phyloP scores from a whole-genome alignment of 208 protist genomes.

The Trypanosoma melophagium region DNA sequence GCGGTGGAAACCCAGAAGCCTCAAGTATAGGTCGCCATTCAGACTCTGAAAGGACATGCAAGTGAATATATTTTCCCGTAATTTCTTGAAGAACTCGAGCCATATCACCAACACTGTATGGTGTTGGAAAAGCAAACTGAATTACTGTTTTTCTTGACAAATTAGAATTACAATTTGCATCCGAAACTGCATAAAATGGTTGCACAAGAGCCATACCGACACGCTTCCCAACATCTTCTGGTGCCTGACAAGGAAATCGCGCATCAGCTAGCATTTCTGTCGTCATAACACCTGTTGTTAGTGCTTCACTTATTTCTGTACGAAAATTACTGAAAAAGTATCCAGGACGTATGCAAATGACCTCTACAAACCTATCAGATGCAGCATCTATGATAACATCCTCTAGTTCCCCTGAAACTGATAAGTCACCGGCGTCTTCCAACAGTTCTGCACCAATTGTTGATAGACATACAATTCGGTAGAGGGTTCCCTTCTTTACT shows the following conservation, averaged over 20 bases:
- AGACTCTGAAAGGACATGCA: background rate
- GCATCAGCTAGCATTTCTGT: background rate
- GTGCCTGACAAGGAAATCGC: conserved; percentile 1
- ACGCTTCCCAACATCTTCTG: conserved; percentile 1
- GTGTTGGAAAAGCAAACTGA: background rate
- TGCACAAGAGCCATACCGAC: background rate
- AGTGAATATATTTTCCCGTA: background rate
- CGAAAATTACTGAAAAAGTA: conserved; percentile 8
- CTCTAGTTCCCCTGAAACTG: background rate
- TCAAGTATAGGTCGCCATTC: background rate
- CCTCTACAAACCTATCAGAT: background rate
- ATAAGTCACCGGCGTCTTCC: background rate
- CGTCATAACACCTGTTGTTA: background rate
- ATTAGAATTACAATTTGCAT: background rate
- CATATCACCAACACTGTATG: background rate
- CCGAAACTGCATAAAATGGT: background rate
- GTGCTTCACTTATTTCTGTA: background rate
- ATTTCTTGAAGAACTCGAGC: background rate
- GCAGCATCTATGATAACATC: background rate
- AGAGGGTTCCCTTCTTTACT: background rate
- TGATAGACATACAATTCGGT: background rate
- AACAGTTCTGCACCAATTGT: background rate
- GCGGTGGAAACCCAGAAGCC: background rate
- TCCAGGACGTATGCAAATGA: background rate
- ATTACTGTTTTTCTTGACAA: background rate